Conservation (phyloP, 768 basidiomycete species). For the Psilocybe tampanensis region DNA sequence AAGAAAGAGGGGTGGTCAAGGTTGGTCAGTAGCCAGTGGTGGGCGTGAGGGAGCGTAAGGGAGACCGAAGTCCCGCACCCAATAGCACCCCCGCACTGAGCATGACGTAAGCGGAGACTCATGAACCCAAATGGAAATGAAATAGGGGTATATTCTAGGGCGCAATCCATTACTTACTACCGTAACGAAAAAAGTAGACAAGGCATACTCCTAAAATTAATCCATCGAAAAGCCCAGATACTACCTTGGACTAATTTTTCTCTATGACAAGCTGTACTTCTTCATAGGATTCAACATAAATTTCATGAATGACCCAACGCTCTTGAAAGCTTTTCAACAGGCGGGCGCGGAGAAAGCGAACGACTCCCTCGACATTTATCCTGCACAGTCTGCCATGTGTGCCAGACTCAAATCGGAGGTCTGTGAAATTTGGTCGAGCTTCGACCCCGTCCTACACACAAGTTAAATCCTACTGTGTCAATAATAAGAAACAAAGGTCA, state of each 20-base stretch:
- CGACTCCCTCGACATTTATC: not conserved
- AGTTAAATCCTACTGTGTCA: too few species aligned
- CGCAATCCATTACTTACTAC: too few species aligned
- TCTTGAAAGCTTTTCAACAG: constrained; percentile 11
- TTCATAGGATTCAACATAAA: constrained; percentile 12
- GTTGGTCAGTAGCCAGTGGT: constrained; percentile 4
- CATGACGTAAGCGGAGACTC: constrained; percentile 33
- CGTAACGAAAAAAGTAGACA: too few species aligned
- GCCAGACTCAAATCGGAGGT: too few species aligned
- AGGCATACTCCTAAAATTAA: too few species aligned
- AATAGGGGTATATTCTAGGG: constrained; percentile 2
- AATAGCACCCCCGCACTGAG: not conserved
- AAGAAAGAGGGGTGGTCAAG: constrained; percentile 1
- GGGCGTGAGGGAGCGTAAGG: constrained; percentile 9
- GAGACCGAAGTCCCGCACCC: constrained; percentile 12
- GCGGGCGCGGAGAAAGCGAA: constrained; percentile 17
- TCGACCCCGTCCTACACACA: too few species aligned
- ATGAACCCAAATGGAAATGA: not conserved
- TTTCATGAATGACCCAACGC: constrained; percentile 19
- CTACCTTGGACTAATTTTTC: too few species aligned
- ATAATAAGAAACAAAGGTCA: not conserved
- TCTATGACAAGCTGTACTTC: too few species aligned
- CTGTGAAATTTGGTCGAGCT: too few species aligned
- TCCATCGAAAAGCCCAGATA: too few species aligned
- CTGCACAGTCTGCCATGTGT: not conserved